A percentile compares a stretch with the other conserved stretches of the same genome.
Evolutionary conservation across 2,329 filamentous ascomycete genomes (phyloP).

Genomic region (Periconia sp.): DNA sequence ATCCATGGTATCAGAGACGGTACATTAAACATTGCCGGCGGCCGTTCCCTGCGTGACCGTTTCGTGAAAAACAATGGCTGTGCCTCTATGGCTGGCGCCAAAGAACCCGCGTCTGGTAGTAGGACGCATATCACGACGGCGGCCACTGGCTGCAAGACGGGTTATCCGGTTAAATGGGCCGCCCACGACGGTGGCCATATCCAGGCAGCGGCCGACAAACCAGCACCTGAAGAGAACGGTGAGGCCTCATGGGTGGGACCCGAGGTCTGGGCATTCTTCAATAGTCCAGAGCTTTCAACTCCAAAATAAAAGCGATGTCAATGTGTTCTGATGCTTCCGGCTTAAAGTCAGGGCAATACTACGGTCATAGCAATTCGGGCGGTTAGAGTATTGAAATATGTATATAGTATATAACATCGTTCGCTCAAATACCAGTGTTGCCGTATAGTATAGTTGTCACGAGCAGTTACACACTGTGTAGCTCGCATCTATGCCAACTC

Average conservation of each 20-base stretch:
- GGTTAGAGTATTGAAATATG: no score
- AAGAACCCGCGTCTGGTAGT: slow-evolving; percentile 15
- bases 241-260: slow-evolving; percentile 8
- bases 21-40: slow-evolving; percentile 35
- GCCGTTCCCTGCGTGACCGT: slow-evolving; percentile 37
- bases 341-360: no score
- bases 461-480: no score
- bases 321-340: no score
- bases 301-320: no score
- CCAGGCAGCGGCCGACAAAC: slow-evolving; percentile 3
- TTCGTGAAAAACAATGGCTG: slow-evolving; percentile 42
- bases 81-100: slow-evolving; percentile 5
- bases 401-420: no score
- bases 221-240: slow-evolving; percentile 9
- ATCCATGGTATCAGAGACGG: slow-evolving; percentile 41
- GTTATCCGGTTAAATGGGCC: slow-evolving; percentile 35
- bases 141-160: slow-evolving; percentile 20
- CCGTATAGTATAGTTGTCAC: no score
- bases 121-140: slow-evolving; percentile 5
- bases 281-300: neutral
- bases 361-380: no score
- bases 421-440: no score
- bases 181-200: slow-evolving; percentile 33
- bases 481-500: no score
- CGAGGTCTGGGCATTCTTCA: slow-evolving; percentile 9